Evolutionary conservation across 192 early-diverging fungal genomes (phyloP).

Genomic region (Linnemannia schmuckeri): DNA sequence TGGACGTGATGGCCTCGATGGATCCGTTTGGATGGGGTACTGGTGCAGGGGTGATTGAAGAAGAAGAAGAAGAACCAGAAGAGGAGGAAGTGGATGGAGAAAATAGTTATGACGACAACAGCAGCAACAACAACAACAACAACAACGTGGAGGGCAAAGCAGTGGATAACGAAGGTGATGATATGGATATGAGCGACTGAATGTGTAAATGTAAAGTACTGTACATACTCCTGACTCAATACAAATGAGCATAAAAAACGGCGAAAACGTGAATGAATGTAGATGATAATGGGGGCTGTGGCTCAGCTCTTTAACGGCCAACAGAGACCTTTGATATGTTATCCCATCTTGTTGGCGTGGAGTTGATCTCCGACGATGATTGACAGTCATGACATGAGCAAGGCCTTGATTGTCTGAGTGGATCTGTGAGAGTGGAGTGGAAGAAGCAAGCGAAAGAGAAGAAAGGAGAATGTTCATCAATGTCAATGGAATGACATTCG

Average conservation of each 20-base stretch:
- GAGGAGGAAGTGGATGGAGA: conserved; percentile 1
- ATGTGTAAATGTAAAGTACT: not conserved
- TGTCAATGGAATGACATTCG: not conserved
- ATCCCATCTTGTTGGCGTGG: not conserved
- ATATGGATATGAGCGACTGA: conserved; percentile 24
- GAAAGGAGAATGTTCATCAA: not conserved
- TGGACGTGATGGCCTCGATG: conserved; percentile 26
- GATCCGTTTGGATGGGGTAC: conserved; percentile 48
- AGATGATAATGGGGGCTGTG: no score
- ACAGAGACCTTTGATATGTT: not conserved
- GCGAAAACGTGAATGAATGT: not conserved
- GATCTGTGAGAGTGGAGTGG: not conserved
- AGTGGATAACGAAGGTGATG: not conserved
- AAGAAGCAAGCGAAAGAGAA: not conserved
- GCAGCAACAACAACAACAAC: not conserved
- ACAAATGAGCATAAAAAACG: not conserved
- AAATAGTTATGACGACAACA: not conserved
- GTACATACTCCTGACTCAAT: not conserved
- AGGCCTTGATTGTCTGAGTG: not conserved
- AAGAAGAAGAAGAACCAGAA: conserved; percentile 36
- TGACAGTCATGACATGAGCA: not conserved
- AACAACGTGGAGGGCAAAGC: not conserved
- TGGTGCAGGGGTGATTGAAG: conserved; percentile 14
- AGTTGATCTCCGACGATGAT: not conserved
- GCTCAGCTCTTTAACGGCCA: not conserved